Percentiles rank a stretch among this genome's conserved stretches.
phyloP scores from a whole-genome alignment of 805 yeast genomes.

The Sugiyamaella boreocaroliniensis region DNA sequence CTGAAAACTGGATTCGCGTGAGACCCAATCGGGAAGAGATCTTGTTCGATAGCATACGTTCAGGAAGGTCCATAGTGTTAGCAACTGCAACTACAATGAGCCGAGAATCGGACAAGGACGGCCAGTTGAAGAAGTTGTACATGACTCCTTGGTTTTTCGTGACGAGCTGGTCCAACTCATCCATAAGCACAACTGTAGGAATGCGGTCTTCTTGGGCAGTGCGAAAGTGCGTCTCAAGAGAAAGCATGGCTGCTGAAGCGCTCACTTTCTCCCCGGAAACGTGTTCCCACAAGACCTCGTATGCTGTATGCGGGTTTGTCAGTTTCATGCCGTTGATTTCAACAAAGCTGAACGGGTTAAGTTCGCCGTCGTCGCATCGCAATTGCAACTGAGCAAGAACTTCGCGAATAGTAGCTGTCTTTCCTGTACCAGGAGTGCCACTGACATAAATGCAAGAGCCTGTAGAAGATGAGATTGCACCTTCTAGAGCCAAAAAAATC shows the following conservation, averaged over 20 bases:
- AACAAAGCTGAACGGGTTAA: slow-evolving; percentile 56
- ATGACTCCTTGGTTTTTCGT: slow-evolving; percentile 75
- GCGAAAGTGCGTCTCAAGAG: slow-evolving; percentile 65
- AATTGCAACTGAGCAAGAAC: slow-evolving; percentile 62
- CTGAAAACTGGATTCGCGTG: slow-evolving; percentile 78
- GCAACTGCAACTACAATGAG: slow-evolving; percentile 89
- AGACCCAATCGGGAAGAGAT: slow-evolving; percentile 87
- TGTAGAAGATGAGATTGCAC: slow-evolving; percentile 58
- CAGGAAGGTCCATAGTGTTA: slow-evolving; percentile 96
- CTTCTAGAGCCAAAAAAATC: slow-evolving; percentile 60
- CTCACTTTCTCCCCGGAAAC: slow-evolving; percentile 49
- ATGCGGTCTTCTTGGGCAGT: slow-evolving; percentile 25
- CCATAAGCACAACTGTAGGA: slow-evolving; percentile 75
- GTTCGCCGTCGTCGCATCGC: slow-evolving; percentile 34
- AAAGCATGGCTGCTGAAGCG: slow-evolving; percentile 56
- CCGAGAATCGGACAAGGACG: slow-evolving; percentile 71
- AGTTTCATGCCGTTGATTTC: slow-evolving; percentile 91
- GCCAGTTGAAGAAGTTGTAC: slow-evolving; percentile 98
- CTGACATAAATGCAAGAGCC: slow-evolving; percentile 87
- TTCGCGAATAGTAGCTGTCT: slow-evolving; percentile 87
- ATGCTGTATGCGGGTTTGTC: slow-evolving; percentile 70
- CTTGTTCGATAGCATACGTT: slow-evolving; percentile 76
- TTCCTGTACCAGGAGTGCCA: slow-evolving; percentile 98
- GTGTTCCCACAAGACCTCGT: slow-evolving; percentile 75
- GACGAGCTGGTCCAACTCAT: slow-evolving; percentile 89